These are phyloP conservation scores for Thalia dealbata DNA, from an alignment of 176 grass and related monocot species.

Conservation along the genomic window DNA sequence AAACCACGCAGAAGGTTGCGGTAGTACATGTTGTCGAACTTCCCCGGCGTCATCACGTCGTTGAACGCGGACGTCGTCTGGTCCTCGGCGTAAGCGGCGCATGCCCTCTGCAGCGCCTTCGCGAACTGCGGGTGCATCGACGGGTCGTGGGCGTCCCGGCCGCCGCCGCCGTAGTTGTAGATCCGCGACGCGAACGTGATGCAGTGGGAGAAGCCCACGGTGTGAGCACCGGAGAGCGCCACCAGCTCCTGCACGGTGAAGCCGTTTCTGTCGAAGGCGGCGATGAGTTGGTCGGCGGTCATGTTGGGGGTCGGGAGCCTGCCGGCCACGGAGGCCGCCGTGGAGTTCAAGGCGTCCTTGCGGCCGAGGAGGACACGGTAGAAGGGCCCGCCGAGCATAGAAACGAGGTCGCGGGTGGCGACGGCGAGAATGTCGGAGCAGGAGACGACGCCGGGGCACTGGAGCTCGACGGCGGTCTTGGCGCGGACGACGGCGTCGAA, in stretches of 20 bases:
- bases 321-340: background rate
- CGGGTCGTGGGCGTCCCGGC: background rate
- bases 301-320: slow-evolving; percentile 1
- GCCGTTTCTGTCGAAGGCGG: slow-evolving; percentile 1
- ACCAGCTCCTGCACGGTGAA: slow-evolving; percentile 9
- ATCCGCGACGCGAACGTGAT: background rate
- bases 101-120: slow-evolving; percentile 1
- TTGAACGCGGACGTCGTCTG: slow-evolving; percentile 13
- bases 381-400: slow-evolving; percentile 7
- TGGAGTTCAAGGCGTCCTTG: slow-evolving; percentile 9
- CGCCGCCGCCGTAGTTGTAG: background rate
- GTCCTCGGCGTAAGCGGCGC: background rate
- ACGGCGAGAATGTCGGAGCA: slow-evolving; percentile 17
- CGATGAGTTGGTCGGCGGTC: background rate
- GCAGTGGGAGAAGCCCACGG: slow-evolving; percentile 17
- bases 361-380: background rate
- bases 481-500: slow-evolving; percentile 5
- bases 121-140: slow-evolving; percentile 5
- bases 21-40: slow-evolving; percentile 23
- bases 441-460: slow-evolving; percentile 17
- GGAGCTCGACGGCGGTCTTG: slow-evolving; percentile 12
- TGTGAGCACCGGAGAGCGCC: background rate
- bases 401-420: slow-evolving; percentile 8
- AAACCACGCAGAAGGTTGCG: background rate
- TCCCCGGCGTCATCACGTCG: slow-evolving; percentile 19